phyloP scores from a whole-genome alignment of 164 flowering plant genomes.

The Stephania cephalantha region DNA sequence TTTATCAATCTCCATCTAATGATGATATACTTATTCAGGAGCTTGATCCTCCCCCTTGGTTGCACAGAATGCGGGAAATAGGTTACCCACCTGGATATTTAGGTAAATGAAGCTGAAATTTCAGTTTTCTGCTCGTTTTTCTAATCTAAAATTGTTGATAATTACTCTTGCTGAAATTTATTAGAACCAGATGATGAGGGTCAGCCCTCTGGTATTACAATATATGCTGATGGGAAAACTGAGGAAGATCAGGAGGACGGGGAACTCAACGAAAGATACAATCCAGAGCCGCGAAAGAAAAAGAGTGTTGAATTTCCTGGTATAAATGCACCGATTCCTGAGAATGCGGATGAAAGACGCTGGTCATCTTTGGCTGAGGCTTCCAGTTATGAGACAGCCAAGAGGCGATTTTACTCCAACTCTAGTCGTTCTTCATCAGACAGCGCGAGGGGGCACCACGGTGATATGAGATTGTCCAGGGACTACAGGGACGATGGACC shows the following conservation, averaged over 20 bases:
- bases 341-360: conserved; percentile 60
- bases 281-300: conserved; percentile 38
- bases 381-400: conserved; percentile 24
- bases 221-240: conserved; percentile 54
- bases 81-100: conserved; percentile 98
- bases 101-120: conserved; percentile 32
- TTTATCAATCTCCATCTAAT: not conserved
- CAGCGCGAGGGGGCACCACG: conserved; percentile 28
- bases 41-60: conserved; percentile 99
- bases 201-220: conserved; percentile 78
- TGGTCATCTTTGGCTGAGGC: conserved; percentile 44
- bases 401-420: conserved; percentile 31
- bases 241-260: conserved; percentile 59
- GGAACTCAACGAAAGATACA: conserved; percentile 44
- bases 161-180: not conserved
- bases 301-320: conserved; percentile 85
- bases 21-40: conserved; percentile 45
- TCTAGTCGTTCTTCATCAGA: conserved; percentile 32
- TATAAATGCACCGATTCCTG: conserved; percentile 88
- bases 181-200: conserved; percentile 49
- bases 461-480: conserved; percentile 38
- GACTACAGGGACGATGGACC: conserved; percentile 57
- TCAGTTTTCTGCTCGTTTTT: not conserved
- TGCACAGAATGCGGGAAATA: conserved; percentile 85
- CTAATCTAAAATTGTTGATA: not conserved